phyloP scores from a whole-genome alignment of 2,329 filamentous ascomycete genomes.

The Trichoderma afroharzianum region DNA sequence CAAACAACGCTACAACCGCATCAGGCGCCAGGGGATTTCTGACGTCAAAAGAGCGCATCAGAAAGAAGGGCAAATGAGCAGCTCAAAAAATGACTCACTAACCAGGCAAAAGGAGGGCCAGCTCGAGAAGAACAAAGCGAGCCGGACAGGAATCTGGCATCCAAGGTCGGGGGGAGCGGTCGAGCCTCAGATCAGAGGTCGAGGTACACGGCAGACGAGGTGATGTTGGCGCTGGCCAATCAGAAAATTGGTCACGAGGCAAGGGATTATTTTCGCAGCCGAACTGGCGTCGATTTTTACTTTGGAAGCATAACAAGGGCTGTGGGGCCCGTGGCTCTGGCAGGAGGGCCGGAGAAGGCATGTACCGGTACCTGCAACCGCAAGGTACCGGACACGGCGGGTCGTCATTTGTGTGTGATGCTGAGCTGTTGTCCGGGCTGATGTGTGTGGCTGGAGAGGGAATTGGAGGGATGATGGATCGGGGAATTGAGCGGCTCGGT shows the following conservation, averaged over 20 bases:
- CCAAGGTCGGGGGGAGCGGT: conserved; percentile 26
- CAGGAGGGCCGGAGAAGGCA: background rate
- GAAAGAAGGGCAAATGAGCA: background rate
- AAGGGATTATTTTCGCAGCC: conserved; percentile 34
- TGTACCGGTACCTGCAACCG: conserved; percentile 9
- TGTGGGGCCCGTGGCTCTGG: conserved; percentile 1
- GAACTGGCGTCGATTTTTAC: conserved; percentile 32
- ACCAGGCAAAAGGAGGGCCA: conserved; percentile 28
- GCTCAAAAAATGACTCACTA: conserved; percentile 31
- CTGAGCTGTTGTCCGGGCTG: background rate
- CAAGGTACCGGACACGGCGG: conserved; percentile 7
- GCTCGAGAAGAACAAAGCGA: conserved; percentile 23
- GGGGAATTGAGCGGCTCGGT: background rate
- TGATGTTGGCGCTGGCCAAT: conserved; percentile 36
- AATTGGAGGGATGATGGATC: background rate
- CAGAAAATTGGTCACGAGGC: conserved; percentile 37
- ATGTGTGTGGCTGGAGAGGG: background rate
- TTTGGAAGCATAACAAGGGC: conserved; percentile 15
- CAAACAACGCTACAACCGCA: background rate
- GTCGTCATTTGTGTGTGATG: background rate
- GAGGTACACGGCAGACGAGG: conserved; percentile 32
- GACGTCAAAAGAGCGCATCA: conserved; percentile 1
- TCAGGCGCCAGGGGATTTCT: background rate
- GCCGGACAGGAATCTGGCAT: conserved; percentile 19
- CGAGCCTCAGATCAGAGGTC: conserved; percentile 31